A percentile compares a stretch with the other conserved stretches of the same genome.
Conservation (phyloP, 441 rosid genomes). For the Adansonia grandidieri region DNA sequence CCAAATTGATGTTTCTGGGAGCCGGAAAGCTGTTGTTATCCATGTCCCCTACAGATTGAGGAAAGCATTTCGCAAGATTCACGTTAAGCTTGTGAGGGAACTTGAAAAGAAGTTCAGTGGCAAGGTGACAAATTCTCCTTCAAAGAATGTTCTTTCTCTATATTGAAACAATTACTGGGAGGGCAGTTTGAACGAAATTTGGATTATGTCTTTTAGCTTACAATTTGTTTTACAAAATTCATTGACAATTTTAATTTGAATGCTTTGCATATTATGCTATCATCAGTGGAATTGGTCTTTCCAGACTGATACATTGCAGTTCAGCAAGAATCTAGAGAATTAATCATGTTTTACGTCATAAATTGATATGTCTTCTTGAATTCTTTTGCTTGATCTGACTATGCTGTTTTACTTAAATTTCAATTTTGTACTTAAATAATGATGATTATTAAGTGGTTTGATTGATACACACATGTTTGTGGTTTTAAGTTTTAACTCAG, state of each 20-base stretch:
- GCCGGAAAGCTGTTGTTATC: constrained; percentile 71
- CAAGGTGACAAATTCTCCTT: constrained; percentile 44
- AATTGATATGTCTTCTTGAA: not conserved
- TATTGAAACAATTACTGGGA: too few relatives aligned
- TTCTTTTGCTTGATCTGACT: not conserved
- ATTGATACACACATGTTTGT: not conserved
- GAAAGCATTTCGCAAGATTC: constrained; percentile 73
- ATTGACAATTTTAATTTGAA: not conserved
- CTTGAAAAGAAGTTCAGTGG: constrained; percentile 88
- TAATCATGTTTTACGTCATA: not conserved
- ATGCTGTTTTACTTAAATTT: not conserved
- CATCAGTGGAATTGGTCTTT: not conserved
- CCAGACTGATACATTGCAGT: not conserved
- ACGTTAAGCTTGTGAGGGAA: constrained; percentile 78
- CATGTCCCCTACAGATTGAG: constrained; percentile 73
- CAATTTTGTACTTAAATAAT: too few relatives aligned
- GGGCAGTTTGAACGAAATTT: not conserved
- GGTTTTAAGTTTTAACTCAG: constrained; percentile 23
- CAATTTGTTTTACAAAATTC: not conserved
- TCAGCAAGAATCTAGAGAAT: not conserved
- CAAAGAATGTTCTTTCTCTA: too few relatives aligned
- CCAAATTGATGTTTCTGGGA: constrained; percentile 75
- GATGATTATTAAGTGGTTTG: not conserved
- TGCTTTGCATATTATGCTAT: not conserved
- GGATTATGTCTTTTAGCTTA: not conserved